Evolutionary conservation across 169 alveolate genomes (phyloP).

Genomic region (Blepharisma undulans): DNA sequence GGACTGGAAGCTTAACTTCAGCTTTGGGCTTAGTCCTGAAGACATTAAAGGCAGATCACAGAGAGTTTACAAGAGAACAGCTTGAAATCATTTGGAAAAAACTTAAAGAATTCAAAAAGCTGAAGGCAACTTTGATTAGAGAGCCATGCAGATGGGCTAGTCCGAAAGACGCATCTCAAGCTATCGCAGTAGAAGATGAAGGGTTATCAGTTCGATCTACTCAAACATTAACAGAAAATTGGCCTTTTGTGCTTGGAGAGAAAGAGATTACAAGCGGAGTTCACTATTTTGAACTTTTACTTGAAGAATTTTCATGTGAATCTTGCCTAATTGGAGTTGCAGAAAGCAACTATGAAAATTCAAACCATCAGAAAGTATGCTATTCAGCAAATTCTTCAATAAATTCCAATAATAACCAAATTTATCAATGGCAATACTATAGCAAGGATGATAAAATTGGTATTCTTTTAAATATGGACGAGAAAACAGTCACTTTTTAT

Average conservation of each 20-base stretch:
- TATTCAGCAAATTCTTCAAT: not conserved
- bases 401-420: not conserved
- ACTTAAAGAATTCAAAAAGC: not conserved
- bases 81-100: not conserved
- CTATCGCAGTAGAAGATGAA: not conserved
- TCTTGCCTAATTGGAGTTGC: not conserved
- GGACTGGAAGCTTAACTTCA: no score
- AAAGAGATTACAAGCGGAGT: not conserved
- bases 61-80: not conserved
- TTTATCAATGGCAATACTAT: not conserved
- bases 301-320: no score
- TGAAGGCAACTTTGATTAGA: not conserved
- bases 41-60: not conserved
- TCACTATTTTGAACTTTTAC: not conserved
- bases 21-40: not conserved
- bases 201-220: no score
- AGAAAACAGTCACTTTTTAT: constrained; percentile 1
- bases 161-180: not conserved
- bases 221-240: no score
- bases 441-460: not conserved
- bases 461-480: constrained; percentile 10
- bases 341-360: not conserved
- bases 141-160: not conserved
- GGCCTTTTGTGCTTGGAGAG: not conserved
- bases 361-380: not conserved